A percentile compares a stretch with the other conserved stretches of the same genome.
phyloP scores from a whole-genome alignment of 2,329 filamentous ascomycete genomes.

The Decorospora gaudefroyi region DNA sequence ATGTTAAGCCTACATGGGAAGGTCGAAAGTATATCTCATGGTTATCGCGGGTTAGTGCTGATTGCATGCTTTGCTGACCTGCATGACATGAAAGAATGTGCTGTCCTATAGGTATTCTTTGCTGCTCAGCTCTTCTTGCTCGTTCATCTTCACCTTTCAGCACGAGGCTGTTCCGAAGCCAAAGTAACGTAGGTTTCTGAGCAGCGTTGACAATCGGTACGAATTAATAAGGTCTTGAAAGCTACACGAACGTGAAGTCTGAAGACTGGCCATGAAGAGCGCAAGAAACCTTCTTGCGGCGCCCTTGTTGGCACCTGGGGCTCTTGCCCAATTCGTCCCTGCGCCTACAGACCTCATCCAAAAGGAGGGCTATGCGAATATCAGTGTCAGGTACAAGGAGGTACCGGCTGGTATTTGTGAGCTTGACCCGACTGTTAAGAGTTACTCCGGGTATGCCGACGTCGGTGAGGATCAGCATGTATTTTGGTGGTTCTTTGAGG shows the following conservation, averaged over 20 bases:
- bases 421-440: slow-evolving; percentile 60
- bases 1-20: slow-evolving; percentile 13
- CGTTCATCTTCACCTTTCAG: too few relatives aligned
- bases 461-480: slow-evolving; percentile 58
- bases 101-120: background rate
- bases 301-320: slow-evolving; percentile 26
- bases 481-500: slow-evolving; percentile 63
- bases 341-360: slow-evolving; percentile 52
- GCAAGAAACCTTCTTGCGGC: slow-evolving; percentile 15
- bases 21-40: slow-evolving; percentile 5
- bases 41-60: slow-evolving; percentile 1
- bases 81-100: background rate
- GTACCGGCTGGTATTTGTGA: slow-evolving; percentile 60
- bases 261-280: slow-evolving; percentile 12
- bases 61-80: background rate
- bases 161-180: too few relatives aligned
- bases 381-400: slow-evolving; percentile 63
- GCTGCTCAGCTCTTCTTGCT: background rate
- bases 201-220: too few relatives aligned
- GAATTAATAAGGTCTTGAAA: too few relatives aligned
- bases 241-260: background rate
- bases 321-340: slow-evolving; percentile 51
- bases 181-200: too few relatives aligned
- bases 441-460: slow-evolving; percentile 61
- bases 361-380: slow-evolving; percentile 52